phyloP scores from a whole-genome alignment of 495 filamentous ascomycete genomes.

The Mytilinidion resinicola region DNA sequence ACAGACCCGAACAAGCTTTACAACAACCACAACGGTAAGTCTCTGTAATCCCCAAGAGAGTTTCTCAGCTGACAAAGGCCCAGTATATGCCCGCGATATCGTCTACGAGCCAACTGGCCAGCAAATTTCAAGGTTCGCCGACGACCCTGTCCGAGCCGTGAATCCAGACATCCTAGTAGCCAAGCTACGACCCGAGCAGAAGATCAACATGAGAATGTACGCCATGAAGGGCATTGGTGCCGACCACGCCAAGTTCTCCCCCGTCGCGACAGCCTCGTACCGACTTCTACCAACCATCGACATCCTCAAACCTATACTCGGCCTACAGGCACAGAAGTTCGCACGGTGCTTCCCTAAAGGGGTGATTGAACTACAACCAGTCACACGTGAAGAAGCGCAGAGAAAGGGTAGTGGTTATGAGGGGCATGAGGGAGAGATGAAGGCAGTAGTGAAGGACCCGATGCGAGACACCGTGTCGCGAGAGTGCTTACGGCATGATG shows the following conservation, averaged over 20 bases:
- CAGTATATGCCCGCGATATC: slow-evolving; percentile 78
- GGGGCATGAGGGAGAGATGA: slow-evolving; percentile 64
- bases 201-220: slow-evolving; percentile 74
- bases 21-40: slow-evolving; percentile 58
- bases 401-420: slow-evolving; percentile 59
- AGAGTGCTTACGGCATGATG: slow-evolving; percentile 83
- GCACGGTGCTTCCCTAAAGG: slow-evolving; percentile 82
- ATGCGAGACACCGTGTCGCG: slow-evolving; percentile 88
- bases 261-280: slow-evolving; percentile 91
- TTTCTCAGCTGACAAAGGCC: not conserved
- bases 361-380: slow-evolving; percentile 72
- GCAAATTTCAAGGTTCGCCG: slow-evolving; percentile 62
- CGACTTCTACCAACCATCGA: slow-evolving; percentile 80
- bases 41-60: not conserved
- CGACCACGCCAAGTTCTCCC: slow-evolving; percentile 97
- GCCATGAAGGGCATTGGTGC: slow-evolving; percentile 88
- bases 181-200: slow-evolving; percentile 88
- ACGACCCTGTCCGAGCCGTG: slow-evolving; percentile 57
- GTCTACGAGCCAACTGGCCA: slow-evolving; percentile 65
- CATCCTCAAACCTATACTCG: slow-evolving; percentile 75
- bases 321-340: slow-evolving; percentile 82
- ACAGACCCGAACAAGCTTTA: slow-evolving; percentile 78
- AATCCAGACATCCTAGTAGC: slow-evolving; percentile 92
- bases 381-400: slow-evolving; percentile 60
- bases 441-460: slow-evolving; percentile 77